Evolutionary conservation across 2,329 filamentous ascomycete species (phyloP).

Genomic region (Proliferodiscus dingleyae): DNA sequence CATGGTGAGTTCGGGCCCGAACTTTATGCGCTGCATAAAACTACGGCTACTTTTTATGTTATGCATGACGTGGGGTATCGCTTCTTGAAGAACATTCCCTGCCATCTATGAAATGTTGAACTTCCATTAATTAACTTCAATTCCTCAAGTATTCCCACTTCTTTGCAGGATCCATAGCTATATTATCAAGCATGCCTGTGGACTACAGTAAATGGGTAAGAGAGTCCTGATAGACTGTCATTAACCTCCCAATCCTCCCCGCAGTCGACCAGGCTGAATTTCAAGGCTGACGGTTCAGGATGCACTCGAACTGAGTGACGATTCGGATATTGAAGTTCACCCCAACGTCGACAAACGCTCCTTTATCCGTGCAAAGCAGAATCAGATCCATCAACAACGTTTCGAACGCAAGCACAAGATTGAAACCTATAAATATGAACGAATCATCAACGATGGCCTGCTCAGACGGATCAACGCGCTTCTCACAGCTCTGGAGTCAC

Average conservation of each 20-base stretch:
- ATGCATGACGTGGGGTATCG: slow-evolving; percentile 12
- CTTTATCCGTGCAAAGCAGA: slow-evolving; percentile 97
- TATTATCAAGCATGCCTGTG: slow-evolving; percentile 44
- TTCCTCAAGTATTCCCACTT: background rate
- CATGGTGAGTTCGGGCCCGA: no score
- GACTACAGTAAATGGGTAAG: slow-evolving; percentile 57
- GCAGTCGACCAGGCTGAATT: slow-evolving; percentile 25
- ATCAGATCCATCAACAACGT: slow-evolving; percentile 90
- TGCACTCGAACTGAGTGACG: slow-evolving; percentile 91
- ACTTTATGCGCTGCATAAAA: background rate
- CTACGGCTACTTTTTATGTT: background rate
- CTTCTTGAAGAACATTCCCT: slow-evolving; percentile 24
- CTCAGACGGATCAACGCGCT: slow-evolving; percentile 78
- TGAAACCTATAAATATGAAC: slow-evolving; percentile 86
- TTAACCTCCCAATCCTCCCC: background rate
- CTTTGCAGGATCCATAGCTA: background rate
- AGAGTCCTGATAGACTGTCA: slow-evolving; percentile 1
- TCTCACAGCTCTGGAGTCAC: slow-evolving; percentile 67
- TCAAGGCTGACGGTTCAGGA: slow-evolving; percentile 50
- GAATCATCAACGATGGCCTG: slow-evolving; percentile 86
- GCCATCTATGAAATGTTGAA: background rate
- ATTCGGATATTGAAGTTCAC: slow-evolving; percentile 97
- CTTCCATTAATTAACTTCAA: slow-evolving; percentile 2
- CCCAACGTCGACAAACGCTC: slow-evolving; percentile 98
- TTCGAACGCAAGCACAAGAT: slow-evolving; percentile 83